Base-by-base conservation (phyloP, 306 rosid genomes). In the Echinosophora koreensis region DNA sequence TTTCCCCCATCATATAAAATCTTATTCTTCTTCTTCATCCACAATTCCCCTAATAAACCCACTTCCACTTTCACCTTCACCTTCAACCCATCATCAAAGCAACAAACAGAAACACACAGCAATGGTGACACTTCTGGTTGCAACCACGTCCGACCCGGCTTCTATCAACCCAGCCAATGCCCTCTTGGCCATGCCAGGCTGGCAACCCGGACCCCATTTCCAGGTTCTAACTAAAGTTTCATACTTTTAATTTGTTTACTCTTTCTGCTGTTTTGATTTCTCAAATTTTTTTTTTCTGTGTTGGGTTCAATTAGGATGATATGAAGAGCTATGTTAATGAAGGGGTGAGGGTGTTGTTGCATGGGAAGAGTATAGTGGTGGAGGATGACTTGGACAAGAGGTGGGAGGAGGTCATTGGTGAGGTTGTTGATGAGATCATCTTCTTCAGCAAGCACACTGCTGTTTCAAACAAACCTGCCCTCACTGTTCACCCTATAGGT, bases 401-500 rank as follows among this genome's bases (percentile, higher is more conserved):
- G 22, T 95, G 96, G 99, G 92, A 86, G 80, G 81, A 87, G 1
- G 85, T 82, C 44, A 88, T 91, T 14, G 92, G 96, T 17, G 99
- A 90, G 66, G 87, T 80, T 39, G 88, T 95, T 17, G 81, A 89
- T 32, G 97, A 95, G 76, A 75, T 92, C 56, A 89, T 95, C 74
- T 91, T 95, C 88, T 62, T 95, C 47, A 92, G 98, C 86, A 88
- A 87, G 30, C 99, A 95, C 71, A 87, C 93, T 49, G 97, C 99
- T 47, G 94, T 63, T 66, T 92, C 99, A 44, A 95, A 90, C 81
- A 94, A 96, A 15, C 99, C 97, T 5, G 93, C 97, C 0, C 96
- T 95, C 17, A 95, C 99, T 8, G 90, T 95, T 42, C 99, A 95
- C 46, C 97, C 97, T 11, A 91, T 88, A 49, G 99, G 97, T 92